A percentile compares a stretch with the other conserved stretches of the same genome.
phyloP scores from a whole-genome alignment of 257 asterid genomes.

The Solanum medicagineum region DNA sequence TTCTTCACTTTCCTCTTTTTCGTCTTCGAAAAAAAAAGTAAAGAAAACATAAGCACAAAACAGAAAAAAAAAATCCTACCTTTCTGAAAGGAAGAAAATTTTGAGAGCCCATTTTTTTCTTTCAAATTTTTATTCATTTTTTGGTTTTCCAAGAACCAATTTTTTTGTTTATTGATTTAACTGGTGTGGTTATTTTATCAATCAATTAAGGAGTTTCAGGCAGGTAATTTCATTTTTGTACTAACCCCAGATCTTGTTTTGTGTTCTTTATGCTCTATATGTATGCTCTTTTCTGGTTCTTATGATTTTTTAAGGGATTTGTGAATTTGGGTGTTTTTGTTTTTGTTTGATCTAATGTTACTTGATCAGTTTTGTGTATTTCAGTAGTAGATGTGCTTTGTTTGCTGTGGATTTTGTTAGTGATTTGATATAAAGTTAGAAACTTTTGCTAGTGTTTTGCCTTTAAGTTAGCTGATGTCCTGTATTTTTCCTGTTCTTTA shows the following conservation, averaged over 20 bases:
- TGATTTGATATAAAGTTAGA: neutral
- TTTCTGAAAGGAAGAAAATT: neutral
- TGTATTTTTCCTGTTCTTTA: neutral
- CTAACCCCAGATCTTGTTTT: conserved; percentile 6
- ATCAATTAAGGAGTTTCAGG: conserved; percentile 8
- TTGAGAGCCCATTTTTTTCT: neutral
- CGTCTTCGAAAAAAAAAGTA: neutral
- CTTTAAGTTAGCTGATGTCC: neutral
- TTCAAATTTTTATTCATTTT: neutral
- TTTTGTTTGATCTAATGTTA: neutral
- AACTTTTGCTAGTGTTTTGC: neutral
- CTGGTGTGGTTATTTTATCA: neutral
- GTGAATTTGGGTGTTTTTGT: neutral
- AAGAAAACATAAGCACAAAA: neutral
- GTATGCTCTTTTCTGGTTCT: neutral
- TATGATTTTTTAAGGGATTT: neutral
- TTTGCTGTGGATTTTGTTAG: neutral
- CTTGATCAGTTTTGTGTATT: neutral
- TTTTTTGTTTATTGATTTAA: neutral
- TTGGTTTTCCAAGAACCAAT: neutral
- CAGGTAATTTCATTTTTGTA: neutral
- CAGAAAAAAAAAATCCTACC: neutral
- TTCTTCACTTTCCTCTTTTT: neutral
- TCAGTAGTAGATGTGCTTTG: neutral
- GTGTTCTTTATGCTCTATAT: neutral